A percentile compares a stretch with the other conserved stretches of the same genome.
Evolutionary conservation across 371 early-diverging fungal species (phyloP).

Genomic region (Catenaria anguillulae): DNA sequence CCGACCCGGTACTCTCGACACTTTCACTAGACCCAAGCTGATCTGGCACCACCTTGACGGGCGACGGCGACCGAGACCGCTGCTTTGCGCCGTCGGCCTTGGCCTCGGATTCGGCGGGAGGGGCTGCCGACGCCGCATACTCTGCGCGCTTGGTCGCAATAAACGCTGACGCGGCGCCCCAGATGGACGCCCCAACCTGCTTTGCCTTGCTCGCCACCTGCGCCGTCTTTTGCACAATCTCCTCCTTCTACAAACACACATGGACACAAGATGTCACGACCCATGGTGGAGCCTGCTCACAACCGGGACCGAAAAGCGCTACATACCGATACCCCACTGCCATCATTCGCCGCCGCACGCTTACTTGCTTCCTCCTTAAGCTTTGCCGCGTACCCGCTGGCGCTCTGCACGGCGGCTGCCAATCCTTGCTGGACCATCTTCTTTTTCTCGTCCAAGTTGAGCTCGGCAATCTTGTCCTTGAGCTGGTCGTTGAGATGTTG

Average conservation of each 20-base stretch:
- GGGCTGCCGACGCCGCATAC: no score
- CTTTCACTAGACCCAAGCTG: no score
- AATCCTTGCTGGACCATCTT: not conserved
- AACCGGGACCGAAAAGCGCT: no score
- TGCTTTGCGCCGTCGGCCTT: no score
- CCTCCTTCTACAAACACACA: not conserved
- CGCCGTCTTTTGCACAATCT: not conserved
- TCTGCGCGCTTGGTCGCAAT: constrained; percentile 1
- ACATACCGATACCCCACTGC: not conserved
- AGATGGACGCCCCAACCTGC: not conserved
- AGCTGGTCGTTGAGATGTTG: not conserved
- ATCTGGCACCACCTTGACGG: no score
- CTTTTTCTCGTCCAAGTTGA: constrained; percentile 5
- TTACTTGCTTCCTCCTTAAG: not conserved
- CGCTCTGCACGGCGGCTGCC: not conserved
- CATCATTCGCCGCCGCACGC: not conserved
- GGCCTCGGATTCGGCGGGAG: no score
- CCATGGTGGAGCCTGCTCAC: no score
- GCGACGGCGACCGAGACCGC: no score
- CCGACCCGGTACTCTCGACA: no score
- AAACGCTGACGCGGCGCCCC: not conserved
- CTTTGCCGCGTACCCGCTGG: not conserved
- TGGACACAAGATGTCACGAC: no score
- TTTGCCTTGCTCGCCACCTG: not conserved
- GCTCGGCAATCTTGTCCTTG: constrained; percentile 3